phyloP scores from a whole-genome alignment of 2,329 filamentous ascomycete genomes.

The Metarhizium brunneum region DNA sequence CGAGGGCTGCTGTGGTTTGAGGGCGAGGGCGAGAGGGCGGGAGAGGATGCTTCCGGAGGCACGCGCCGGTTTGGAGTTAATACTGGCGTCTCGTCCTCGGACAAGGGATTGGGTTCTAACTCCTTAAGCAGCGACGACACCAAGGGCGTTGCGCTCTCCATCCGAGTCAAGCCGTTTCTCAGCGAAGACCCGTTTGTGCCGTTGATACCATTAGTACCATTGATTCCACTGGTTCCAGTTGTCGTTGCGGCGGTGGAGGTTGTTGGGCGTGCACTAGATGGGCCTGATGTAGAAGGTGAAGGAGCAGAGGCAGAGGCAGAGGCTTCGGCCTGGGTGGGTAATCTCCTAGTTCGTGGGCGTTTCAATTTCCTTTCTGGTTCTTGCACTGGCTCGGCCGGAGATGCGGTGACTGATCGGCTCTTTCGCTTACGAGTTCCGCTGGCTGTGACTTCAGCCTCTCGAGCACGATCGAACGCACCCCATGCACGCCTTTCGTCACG shows the following conservation, averaged over 20 bases:
- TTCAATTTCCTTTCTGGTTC: conserved; percentile 79
- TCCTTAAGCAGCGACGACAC: conserved; percentile 81
- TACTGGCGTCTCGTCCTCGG: conserved; percentile 42
- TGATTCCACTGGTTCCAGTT: background rate
- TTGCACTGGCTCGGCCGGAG: conserved; percentile 56
- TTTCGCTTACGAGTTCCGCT: conserved; percentile 62
- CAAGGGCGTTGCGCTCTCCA: conserved; percentile 59
- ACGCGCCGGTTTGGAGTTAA: conserved; percentile 19
- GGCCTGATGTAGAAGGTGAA: conserved; percentile 19
- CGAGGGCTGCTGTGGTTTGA: conserved; percentile 60
- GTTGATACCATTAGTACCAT: background rate
- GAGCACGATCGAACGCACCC: conserved; percentile 82
- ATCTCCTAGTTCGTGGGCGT: conserved; percentile 69
- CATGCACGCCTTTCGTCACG: conserved; percentile 76
- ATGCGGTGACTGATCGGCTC: conserved; percentile 57
- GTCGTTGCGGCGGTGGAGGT: background rate
- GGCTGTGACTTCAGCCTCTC: conserved; percentile 51
- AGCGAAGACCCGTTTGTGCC: conserved; percentile 8
- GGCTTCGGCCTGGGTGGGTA: conserved; percentile 38
- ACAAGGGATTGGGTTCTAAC: conserved; percentile 58
- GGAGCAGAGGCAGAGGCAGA: conserved; percentile 34
- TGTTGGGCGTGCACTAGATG: conserved; percentile 15
- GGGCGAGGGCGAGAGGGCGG: conserved; percentile 54
- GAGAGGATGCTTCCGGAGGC: conserved; percentile 40
- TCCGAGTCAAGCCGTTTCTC: conserved; percentile 14